Conservation (phyloP, 139 green algal species). For the Tetratostichococcus sp. region DNA sequence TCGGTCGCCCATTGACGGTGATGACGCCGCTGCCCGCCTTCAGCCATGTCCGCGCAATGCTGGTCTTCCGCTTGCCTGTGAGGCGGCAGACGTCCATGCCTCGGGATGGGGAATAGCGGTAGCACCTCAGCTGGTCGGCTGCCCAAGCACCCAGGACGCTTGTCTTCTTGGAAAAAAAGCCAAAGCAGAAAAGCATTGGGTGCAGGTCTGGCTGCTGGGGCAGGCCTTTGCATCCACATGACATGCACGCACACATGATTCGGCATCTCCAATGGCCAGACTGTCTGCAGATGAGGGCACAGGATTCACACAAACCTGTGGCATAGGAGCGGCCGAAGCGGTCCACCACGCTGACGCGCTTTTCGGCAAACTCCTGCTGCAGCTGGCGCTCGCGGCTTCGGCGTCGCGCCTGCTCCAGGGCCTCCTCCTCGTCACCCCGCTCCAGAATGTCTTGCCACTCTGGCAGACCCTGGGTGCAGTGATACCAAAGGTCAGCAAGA, state of each 20-base stretch:
- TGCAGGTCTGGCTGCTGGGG: no score
- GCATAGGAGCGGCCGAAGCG: slow-evolving; percentile 45
- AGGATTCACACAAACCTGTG: no score
- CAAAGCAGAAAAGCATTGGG: no score
- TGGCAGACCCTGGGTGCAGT: neutral
- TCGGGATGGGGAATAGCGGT: no score
- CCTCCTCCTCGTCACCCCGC: slow-evolving; percentile 13
- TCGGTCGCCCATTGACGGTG: slow-evolving; percentile 64
- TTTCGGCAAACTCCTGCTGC: slow-evolving; percentile 22
- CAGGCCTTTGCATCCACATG: no score
- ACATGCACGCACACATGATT: no score
- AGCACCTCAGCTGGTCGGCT: no score
- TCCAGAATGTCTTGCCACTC: neutral
- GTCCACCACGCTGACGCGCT: slow-evolving; percentile 49
- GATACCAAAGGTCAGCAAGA: no score
- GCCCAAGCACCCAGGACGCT: no score
- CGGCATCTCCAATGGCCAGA: no score
- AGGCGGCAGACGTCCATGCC: neutral
- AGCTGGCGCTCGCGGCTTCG: slow-evolving; percentile 23
- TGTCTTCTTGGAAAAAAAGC: no score
- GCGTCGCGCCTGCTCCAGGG: slow-evolving; percentile 3
- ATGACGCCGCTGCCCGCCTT: slow-evolving; percentile 37
- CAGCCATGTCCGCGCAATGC: slow-evolving; percentile 49
- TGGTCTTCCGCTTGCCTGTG: slow-evolving; percentile 62
- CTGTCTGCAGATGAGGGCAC: no score